These are phyloP conservation scores for Hygrophila difformis DNA, from an alignment of 257 asterid genomes.

Conservation along the genomic window DNA sequence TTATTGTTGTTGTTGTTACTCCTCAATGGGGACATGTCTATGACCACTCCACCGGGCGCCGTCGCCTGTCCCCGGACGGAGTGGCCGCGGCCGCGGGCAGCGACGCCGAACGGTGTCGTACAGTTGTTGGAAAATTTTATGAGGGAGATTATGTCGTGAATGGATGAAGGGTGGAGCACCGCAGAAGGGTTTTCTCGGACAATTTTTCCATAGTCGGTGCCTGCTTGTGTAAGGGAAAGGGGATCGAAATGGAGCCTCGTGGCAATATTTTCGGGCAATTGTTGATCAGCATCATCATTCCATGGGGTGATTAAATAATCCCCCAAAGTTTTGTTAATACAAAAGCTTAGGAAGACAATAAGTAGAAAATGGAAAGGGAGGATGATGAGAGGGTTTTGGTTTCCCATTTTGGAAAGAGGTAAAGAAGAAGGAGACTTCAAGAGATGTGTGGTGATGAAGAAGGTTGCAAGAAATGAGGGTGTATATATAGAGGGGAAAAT, in stretches of 20 bases:
- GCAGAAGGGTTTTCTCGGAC: constrained; percentile 41
- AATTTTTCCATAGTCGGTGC: constrained; percentile 58
- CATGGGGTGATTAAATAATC: too few species aligned
- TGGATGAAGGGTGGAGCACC: constrained; percentile 45
- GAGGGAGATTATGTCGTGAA: constrained; percentile 34
- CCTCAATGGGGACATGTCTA: constrained; percentile 43
- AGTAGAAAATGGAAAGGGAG: too few species aligned
- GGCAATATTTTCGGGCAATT: not conserved
- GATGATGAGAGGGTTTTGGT: too few species aligned
- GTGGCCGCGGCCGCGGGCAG: constrained; percentile 74
- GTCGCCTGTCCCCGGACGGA: constrained; percentile 67
- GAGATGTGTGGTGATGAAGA: too few species aligned
- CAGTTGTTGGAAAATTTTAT: constrained; percentile 30
- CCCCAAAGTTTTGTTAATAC: too few species aligned
- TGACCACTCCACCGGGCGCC: constrained; percentile 54
- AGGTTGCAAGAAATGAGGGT: too few species aligned
- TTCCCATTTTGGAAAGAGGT: too few species aligned
- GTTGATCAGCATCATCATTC: too few species aligned
- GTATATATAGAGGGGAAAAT: too few species aligned
- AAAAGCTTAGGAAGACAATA: too few species aligned
- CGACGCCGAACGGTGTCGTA: constrained; percentile 36
- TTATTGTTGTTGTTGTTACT: too few species aligned
- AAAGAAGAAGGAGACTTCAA: too few species aligned
- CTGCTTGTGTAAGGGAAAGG: constrained; percentile 19
- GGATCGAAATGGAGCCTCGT: constrained; percentile 28